Evolutionary conservation across 306 rosid species (phyloP), one percentile per base, ranked within the genome.

Genomic region (Vigna hirtella): DNA sequence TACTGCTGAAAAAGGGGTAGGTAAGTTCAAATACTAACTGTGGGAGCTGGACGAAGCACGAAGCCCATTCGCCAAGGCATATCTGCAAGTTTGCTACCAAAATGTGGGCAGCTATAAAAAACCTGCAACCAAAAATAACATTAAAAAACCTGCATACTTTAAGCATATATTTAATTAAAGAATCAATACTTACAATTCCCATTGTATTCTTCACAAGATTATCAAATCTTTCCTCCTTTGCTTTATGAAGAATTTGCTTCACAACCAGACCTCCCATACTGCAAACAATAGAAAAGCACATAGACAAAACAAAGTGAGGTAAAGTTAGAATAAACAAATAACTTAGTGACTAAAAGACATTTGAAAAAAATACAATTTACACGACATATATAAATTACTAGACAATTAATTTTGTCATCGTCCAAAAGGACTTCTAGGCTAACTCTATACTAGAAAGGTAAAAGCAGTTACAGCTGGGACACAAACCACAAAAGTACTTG

Each of bases 221-320:
- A 81, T 88, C 86, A 16, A 85, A 74, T 76, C 80, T 87, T 75
- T 87, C 93, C 77, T 86, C 85, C 87, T 81, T 88, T 58, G 99
- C 99, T 77, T 93, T 91, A 76, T 90, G 62, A 59, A 95, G 89
- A 86, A 95, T 92, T 83, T 95, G 96, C 94, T 95, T 95, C 83
- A 93, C 98, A 26, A 95, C 93, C 77, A 93, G 88, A 66, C 99
- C 99, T 38, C 98, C 99, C 99, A 95, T 85, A 89, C 99, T 95
- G 90, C 83, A 72, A 72, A 83, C 53, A 43, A 69, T 51, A 81
- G 77, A 57, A 80, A 51, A 59, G 52, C 17, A 32, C 34, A 66
- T n/a, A 18, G 40, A 40, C 30, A 34, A 49, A 70, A 59, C 47
- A 30, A 74, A 22, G 20, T 51, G 48, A 28, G 72, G 26, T 9